A percentile compares a stretch with the other conserved stretches of the same genome.
Conservation (phyloP, 2,329 filamentous ascomycete genomes). For the Colletotrichum filicis region DNA sequence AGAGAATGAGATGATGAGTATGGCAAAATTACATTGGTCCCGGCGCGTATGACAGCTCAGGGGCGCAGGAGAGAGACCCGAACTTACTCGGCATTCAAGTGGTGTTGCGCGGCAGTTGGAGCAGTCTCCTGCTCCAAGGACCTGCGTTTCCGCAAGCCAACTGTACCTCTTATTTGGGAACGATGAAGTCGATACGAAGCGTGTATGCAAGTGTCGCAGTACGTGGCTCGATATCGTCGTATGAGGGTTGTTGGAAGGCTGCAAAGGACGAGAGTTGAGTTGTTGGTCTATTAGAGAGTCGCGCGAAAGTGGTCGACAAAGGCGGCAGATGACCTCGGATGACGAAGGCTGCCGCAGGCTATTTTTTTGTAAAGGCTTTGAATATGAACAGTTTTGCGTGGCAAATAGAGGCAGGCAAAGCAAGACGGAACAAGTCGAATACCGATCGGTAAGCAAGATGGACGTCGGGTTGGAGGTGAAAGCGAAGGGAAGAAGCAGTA, state of each 20-base stretch:
- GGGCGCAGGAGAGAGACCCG: not conserved
- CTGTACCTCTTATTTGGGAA: slow-evolving; percentile 17
- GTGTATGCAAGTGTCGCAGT: not conserved
- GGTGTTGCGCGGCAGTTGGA: slow-evolving; percentile 36
- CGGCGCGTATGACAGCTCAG: not conserved
- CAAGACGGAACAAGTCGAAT: not conserved
- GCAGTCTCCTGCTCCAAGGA: slow-evolving; percentile 36
- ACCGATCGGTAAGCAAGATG: not conserved
- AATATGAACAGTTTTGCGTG: slow-evolving; percentile 13
- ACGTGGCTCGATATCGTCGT: slow-evolving; percentile 7
- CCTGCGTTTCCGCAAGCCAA: slow-evolving; percentile 35
- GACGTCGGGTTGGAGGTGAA: slow-evolving; percentile 28
- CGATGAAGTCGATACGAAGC: not conserved
- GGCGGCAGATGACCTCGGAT: slow-evolving; percentile 24
- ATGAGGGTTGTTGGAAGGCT: slow-evolving; percentile 1
- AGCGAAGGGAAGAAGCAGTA: slow-evolving; percentile 30
- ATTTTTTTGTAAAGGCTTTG: slow-evolving; percentile 11
- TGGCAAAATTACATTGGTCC: not conserved
- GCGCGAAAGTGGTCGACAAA: not conserved
- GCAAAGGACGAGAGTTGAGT: not conserved
- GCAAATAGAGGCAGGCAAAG: not conserved
- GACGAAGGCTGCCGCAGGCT: slow-evolving; percentile 20
- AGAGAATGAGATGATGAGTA: slow-evolving; percentile 4
- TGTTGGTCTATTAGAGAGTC: slow-evolving; percentile 23
- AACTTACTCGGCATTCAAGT: slow-evolving; percentile 38